A percentile compares a stretch with the other conserved stretches of the same genome.
phyloP scores from a whole-genome alignment of 192 early-diverging fungal species.

The Rhizophagus sp. region DNA sequence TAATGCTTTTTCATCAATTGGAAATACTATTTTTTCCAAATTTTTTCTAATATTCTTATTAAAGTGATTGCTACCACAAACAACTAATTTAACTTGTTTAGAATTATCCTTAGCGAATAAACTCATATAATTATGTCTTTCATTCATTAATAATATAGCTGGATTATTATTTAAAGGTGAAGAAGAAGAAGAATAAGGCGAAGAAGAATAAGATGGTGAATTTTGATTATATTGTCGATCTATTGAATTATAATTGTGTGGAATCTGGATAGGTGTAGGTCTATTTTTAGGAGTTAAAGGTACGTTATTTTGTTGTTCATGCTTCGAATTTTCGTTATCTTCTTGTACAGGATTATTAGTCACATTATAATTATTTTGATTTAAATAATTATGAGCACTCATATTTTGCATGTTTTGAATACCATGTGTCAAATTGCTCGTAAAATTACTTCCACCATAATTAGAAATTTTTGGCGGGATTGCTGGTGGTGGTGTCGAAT shows the following conservation, averaged over 20 bases:
- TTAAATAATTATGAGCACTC: neutral
- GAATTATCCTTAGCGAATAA: neutral
- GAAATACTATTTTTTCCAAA: neutral
- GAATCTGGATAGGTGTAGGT: too few relatives aligned
- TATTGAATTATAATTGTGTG: neutral
- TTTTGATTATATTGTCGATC: neutral
- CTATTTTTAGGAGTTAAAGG: too few relatives aligned
- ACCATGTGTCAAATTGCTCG: neutral
- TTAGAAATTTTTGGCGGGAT: neutral
- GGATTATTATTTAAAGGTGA: neutral
- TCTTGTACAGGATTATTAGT: neutral
- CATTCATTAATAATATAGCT: neutral
- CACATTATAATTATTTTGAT: too few relatives aligned
- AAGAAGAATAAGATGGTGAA: neutral
- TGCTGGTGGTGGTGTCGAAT: neutral
- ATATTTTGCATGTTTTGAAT: neutral
- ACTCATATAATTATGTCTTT: conserved; percentile 3
- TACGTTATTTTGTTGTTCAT: neutral
- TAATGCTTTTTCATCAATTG: neutral
- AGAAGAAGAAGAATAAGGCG: neutral
- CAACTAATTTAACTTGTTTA: neutral
- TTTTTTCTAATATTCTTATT: neutral
- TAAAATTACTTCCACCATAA: neutral
- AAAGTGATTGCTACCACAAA: neutral
- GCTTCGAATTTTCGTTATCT: neutral